phyloP scores from a whole-genome alignment of 148 eudicot genomes.

The Rhododendron ferrugineum region DNA sequence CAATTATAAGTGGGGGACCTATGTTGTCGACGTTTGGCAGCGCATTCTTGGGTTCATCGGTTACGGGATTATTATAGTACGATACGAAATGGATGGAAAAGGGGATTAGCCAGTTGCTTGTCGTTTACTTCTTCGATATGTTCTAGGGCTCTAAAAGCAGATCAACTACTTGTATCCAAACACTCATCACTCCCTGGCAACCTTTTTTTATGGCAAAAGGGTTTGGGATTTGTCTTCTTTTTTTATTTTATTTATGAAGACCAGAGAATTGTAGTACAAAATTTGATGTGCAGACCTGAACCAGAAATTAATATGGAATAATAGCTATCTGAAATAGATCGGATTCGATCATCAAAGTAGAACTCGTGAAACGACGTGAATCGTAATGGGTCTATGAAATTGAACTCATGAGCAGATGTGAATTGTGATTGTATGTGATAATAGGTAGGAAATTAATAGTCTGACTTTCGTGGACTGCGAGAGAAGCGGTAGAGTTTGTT shows the following conservation, averaged over 20 bases:
- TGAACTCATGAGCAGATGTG: no score
- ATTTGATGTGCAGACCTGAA: neutral
- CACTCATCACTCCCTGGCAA: neutral
- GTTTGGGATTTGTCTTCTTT: neutral
- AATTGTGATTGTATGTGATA: no score
- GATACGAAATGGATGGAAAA: neutral
- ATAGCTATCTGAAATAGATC: neutral
- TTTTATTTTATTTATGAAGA: neutral
- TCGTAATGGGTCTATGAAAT: neutral
- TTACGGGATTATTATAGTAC: neutral
- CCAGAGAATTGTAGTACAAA: neutral
- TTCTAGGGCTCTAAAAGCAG: neutral
- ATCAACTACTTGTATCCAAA: neutral
- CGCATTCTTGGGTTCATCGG: neutral
- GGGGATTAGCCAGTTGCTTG: constrained; percentile 2
- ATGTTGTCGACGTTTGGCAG: no score
- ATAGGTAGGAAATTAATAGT: no score
- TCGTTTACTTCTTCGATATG: constrained; percentile 7
- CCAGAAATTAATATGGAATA: neutral
- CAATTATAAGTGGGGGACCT: no score
- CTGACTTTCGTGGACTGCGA: no score
- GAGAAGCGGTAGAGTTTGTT: no score
- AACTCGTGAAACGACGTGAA: neutral
- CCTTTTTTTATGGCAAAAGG: neutral
- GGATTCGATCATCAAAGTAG: neutral